Evolutionary conservation across 768 basidiomycete genomes (phyloP), one percentile per base, ranked within the genome.

Genomic region (Leccinum arenicola): DNA sequence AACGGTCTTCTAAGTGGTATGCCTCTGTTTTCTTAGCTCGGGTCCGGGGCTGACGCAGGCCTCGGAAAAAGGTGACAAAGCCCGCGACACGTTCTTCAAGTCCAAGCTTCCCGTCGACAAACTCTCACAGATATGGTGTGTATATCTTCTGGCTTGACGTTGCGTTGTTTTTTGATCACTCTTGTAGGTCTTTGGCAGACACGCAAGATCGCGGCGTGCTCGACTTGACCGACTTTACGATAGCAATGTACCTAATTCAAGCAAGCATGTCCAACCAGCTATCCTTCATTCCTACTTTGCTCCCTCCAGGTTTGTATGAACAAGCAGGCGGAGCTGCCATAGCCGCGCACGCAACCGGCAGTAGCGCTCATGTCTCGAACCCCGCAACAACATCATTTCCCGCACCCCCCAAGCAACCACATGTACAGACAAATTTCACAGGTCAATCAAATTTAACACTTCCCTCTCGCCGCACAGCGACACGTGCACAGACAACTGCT

Each of bases 221-320:
- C 60, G 97, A 99, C 72, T 77, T 85, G 15, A 81, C 88, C 49
- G 97, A 99, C 74, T 99, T 99, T 70, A 88, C 90, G 60, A 85
- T 99, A 68, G 97, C 89, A 40, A 95, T 97, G 95, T 93, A 93
- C 73, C 84, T 98, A 70, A 95, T 98, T 63, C 95, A 98, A 74
- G 88, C 84, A n/a, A 77, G 83, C 40, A 97, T 98, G 95, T 85
- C 88, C 55, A 83, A 84, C 56, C 83, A 88, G 61, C 76, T 93
- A 56, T 77, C 86, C 54, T 81, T 80, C 60, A 80, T 95, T 52
- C 95, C 95, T 36, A 73, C 82, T 6, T 75, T 80, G 3, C 81
- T 98, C 17, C 94, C 96, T 21, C 88, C 89, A 3, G 89, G 86
- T 50, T 70, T 96, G 19, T 95, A 95, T 68, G 93, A 96, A 61